Base-by-base conservation (phyloP, 202 grass and related monocot species). In the Schoenoplectus triqueter region DNA sequence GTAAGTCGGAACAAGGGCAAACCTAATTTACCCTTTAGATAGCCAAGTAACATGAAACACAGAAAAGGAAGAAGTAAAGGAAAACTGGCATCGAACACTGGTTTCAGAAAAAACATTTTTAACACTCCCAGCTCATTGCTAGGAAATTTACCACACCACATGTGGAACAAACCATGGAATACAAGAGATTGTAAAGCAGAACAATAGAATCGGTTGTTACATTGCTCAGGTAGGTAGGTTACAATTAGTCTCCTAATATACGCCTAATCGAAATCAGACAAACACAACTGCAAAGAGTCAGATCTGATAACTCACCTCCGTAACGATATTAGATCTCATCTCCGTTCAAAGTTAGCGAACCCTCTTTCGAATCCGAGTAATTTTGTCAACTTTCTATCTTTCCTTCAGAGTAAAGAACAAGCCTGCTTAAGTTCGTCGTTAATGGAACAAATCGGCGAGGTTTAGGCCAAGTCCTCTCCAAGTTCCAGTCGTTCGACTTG, bases 301-400 rank as follows among this genome's bases (percentile, higher is more conserved):
- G 61, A 68, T 79, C 51, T 81, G 70, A 59, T 65, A 89, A 45
- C 88, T 73, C 69, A 98, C 96, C 96, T 98, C 96, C 3, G 96
- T 93, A 74, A 98, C 83, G 84, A 95, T 86, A 87, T 95, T 98
- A 52, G 93, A 86, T 57, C 96, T 88, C 96, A 98, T 98, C 90
- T 92, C 88, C 72, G 63, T 81, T 8, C 22, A 59, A 59, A 19
- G 22, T 22, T 42, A 51, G 14, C 19, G 42, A 55, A 17, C 19
- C 14, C 20, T n/a, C 42, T 22, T 11, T 49, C 17, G 50, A n/a
- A 21, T 69, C 10, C 46, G 14, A 61, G 18, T 61, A 79, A 17
- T 66, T 40, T 62, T 5, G 76, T 62, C 31, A 51, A 31, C 31
- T 69, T 44, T 80, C 10, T 11, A 10, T 50, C 66, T 54, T 50